Evolutionary conservation across 164 flowering plant genomes (phyloP).

Genomic region (Warburgia ugandensis): DNA sequence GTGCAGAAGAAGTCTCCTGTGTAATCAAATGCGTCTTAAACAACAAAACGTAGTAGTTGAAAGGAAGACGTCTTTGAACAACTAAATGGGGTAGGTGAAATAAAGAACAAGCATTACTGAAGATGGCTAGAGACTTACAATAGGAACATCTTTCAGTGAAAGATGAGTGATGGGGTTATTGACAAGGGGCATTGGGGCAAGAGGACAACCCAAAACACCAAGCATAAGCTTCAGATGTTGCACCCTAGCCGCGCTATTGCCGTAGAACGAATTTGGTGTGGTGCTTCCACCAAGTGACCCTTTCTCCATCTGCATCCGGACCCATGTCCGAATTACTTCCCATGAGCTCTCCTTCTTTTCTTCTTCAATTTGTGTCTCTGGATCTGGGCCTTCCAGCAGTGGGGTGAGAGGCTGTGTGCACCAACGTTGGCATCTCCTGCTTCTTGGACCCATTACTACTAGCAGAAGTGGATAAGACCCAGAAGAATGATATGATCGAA

Average conservation of each 20-base stretch:
- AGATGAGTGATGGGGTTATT: conserved; percentile 18
- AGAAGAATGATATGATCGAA: not conserved
- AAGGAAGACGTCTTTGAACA: too few relatives aligned
- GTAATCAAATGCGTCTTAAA: not conserved
- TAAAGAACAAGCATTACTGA: too few relatives aligned
- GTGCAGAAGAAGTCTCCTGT: conserved; percentile 60
- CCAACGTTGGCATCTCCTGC: conserved; percentile 43
- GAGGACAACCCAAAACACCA: conserved; percentile 83
- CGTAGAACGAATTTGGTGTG: conserved; percentile 13
- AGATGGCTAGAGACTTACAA: conserved; percentile 27
- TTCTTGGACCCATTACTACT: conserved; percentile 33
- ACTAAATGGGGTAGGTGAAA: too few relatives aligned
- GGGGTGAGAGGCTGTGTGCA: conserved; percentile 55
- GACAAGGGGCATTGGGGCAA: conserved; percentile 53
- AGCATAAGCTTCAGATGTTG: conserved; percentile 65
- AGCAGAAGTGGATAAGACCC: not conserved
- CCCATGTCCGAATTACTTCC: conserved; percentile 66
- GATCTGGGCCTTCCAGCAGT: conserved; percentile 73
- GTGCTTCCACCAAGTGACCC: conserved; percentile 9
- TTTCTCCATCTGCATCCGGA: conserved; percentile 34
- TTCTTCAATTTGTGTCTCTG: conserved; percentile 38
- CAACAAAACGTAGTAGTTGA: not conserved
- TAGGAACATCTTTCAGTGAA: conserved; percentile 41
- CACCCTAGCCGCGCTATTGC: conserved; percentile 16
- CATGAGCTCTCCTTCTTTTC: conserved; percentile 68